Evolutionary conservation across 495 filamentous ascomycete species (phyloP).

Genomic region (Podospora tetraspora): DNA sequence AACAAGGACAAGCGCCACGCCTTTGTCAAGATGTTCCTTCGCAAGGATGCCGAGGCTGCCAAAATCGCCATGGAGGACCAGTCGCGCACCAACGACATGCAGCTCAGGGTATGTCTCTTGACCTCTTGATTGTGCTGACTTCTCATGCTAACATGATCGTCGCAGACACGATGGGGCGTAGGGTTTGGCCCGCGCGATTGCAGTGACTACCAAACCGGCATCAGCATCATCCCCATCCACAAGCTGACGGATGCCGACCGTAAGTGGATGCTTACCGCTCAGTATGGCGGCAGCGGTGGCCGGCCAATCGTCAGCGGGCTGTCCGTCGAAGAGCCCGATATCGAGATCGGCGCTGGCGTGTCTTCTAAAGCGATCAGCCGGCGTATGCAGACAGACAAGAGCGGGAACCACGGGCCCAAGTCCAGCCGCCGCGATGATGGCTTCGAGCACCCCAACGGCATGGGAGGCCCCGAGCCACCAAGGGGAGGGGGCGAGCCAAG

Average conservation of each 20-base stretch:
- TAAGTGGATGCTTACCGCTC: slow-evolving; percentile 95
- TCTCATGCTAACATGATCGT: slow-evolving; percentile 20
- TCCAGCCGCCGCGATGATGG: slow-evolving; percentile 57
- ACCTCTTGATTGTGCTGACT: not conserved
- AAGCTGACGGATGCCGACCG: slow-evolving; percentile 91
- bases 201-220: slow-evolving; percentile 86
- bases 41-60: slow-evolving; percentile 74
- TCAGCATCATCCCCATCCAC: slow-evolving; percentile 88
- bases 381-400: slow-evolving; percentile 73
- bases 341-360: slow-evolving; percentile 95
- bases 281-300: slow-evolving; percentile 89
- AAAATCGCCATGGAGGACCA: slow-evolving; percentile 88
- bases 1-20: slow-evolving; percentile 96
- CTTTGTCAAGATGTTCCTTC: slow-evolving; percentile 96
- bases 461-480: slow-evolving; percentile 37
- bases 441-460: slow-evolving; percentile 39
- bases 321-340: slow-evolving; percentile 94
- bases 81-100: slow-evolving; percentile 58
- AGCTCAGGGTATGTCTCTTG: slow-evolving; percentile 62
- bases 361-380: slow-evolving; percentile 91
- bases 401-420: slow-evolving; percentile 66
- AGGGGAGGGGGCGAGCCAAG: slow-evolving; percentile 37
- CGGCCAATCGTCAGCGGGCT: slow-evolving; percentile 72
- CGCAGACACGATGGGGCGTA: slow-evolving; percentile 90
- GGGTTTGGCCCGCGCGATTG: slow-evolving; percentile 97